These are phyloP conservation scores for Arachnomyces sp. DNA, from an alignment of 2,329 filamentous ascomycete genomes.

Conservation along the genomic window DNA sequence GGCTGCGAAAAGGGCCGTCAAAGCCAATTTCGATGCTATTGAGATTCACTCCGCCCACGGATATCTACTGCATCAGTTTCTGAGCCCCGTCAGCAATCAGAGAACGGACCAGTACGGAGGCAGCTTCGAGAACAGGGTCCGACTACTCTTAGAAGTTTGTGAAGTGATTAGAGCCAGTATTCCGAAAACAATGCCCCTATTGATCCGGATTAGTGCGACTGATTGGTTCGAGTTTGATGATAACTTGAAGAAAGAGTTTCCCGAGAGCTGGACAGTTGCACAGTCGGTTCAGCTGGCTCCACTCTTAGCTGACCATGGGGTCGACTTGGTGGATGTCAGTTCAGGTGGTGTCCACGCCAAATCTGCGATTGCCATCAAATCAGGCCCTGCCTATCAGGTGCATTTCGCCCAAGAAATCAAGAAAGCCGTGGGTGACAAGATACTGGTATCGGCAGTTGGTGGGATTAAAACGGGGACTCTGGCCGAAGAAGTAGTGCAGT, in stretches of 20 bases:
- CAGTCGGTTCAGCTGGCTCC: slow-evolving; percentile 11
- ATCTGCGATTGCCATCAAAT: slow-evolving; percentile 10
- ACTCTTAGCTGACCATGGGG: slow-evolving; percentile 6
- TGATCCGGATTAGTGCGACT: slow-evolving; percentile 54
- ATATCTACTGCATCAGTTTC: slow-evolving; percentile 47
- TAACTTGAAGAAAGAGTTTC: no score
- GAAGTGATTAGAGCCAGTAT: slow-evolving; percentile 32
- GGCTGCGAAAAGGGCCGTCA: slow-evolving; percentile 46
- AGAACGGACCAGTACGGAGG: slow-evolving; percentile 47
- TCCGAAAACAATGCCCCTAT: slow-evolving; percentile 49
- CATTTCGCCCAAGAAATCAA: slow-evolving; percentile 19
- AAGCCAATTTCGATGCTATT: slow-evolving; percentile 47
- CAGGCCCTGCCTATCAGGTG: slow-evolving; percentile 19
- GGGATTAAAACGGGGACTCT: slow-evolving; percentile 16
- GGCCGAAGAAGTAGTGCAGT: slow-evolving; percentile 43
- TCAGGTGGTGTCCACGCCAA: slow-evolving; percentile 11
- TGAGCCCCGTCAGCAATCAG: slow-evolving; percentile 40
- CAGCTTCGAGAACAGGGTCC: slow-evolving; percentile 43
- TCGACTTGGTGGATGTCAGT: slow-evolving; percentile 12
- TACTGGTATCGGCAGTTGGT: slow-evolving; percentile 18
- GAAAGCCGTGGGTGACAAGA: slow-evolving; percentile 14
- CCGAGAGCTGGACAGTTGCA: slow-evolving; percentile 15
- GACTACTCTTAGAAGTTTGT: slow-evolving; percentile 51
- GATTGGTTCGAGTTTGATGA: slow-evolving; percentile 51
- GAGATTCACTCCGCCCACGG: slow-evolving; percentile 46